phyloP scores from a whole-genome alignment of 176 grass and related monocot genomes.

The Microstegium vimineum region DNA sequence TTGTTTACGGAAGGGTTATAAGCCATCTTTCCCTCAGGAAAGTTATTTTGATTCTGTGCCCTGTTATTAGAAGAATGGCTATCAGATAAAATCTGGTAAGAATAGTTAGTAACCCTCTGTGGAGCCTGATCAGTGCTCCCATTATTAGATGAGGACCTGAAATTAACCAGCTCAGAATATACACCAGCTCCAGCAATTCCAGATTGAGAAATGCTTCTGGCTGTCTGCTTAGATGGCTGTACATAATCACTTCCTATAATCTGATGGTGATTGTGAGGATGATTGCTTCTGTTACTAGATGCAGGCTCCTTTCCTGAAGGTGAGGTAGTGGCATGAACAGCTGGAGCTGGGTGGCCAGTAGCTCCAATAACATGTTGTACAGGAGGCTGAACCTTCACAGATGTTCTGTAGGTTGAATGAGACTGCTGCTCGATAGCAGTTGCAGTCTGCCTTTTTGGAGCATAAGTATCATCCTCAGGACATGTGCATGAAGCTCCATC shows the following conservation, averaged over 20 bases:
- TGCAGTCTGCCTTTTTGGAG: constrained; percentile 56
- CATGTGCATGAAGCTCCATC: constrained; percentile 79
- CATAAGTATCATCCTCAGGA: constrained; percentile 68
- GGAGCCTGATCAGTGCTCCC: constrained; percentile 26
- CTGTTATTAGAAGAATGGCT: constrained; percentile 39
- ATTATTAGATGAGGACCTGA: constrained; percentile 37
- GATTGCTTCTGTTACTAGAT: constrained; percentile 28
- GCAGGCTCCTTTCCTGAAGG: constrained; percentile 36
- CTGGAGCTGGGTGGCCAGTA: constrained; percentile 21
- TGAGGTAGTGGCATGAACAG: constrained; percentile 33
- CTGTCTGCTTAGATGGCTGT: constrained; percentile 43
- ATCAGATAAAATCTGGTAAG: constrained; percentile 40
- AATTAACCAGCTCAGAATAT: constrained; percentile 52
- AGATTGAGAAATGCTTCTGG: constrained; percentile 42
- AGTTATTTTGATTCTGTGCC: constrained; percentile 24
- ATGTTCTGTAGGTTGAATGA: constrained; percentile 23
- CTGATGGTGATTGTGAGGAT: constrained; percentile 15
- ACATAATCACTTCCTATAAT: constrained; percentile 31
- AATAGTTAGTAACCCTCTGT: constrained; percentile 29
- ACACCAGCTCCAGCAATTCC: constrained; percentile 46
- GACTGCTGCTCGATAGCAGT: constrained; percentile 27
- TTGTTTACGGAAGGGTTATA: constrained; percentile 36
- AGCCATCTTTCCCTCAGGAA: constrained; percentile 38
- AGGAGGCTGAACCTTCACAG: constrained; percentile 41
- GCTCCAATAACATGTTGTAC: constrained; percentile 38